Percentiles rank a stretch among this genome's conserved stretches.
These are phyloP conservation scores for Leccinum variabile DNA, from an alignment of 1,284 basidiomycete genomes.

Conservation along the genomic window DNA sequence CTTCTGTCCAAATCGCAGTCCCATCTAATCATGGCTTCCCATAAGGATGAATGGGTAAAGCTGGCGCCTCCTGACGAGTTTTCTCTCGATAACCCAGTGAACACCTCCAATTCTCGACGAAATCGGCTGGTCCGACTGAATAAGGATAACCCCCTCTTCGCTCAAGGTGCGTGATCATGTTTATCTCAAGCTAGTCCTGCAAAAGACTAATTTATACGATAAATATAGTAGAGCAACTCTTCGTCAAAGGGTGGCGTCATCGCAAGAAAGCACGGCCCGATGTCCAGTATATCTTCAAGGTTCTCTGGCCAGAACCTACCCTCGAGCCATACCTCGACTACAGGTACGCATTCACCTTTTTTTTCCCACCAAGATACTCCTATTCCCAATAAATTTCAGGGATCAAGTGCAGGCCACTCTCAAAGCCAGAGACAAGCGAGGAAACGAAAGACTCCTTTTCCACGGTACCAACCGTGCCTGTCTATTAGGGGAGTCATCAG, in stretches of 20 bases:
- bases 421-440: constrained; percentile 33
- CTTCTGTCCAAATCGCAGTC: constrained; percentile 2
- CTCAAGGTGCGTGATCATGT: constrained; percentile 23
- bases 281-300: constrained; percentile 53
- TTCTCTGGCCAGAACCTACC: constrained; percentile 45
- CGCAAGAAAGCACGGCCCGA: constrained; percentile 49
- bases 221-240: constrained; percentile 48
- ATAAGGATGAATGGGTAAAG: constrained; percentile 33
- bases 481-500: constrained; percentile 48
- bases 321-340: constrained; percentile 51
- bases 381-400: constrained; percentile 21
- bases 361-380: constrained; percentile 6
- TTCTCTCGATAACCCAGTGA: constrained; percentile 44
- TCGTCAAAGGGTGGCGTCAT: constrained; percentile 58
- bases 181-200: constrained; percentile 3
- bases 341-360: constrained; percentile 37
- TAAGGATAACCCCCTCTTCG: constrained; percentile 20
- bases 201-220: constrained; percentile 1
- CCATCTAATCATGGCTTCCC: constrained; percentile 22
- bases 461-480: constrained; percentile 61
- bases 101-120: constrained; percentile 36
- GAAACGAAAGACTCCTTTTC: constrained; percentile 56
- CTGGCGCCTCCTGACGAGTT: constrained; percentile 43
- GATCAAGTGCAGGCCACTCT: constrained; percentile 30
- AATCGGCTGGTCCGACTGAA: constrained; percentile 40